These are phyloP conservation scores for Paramyrothecium roridum DNA, from an alignment of 2,329 filamentous ascomycete species.

Conservation along the genomic window DNA sequence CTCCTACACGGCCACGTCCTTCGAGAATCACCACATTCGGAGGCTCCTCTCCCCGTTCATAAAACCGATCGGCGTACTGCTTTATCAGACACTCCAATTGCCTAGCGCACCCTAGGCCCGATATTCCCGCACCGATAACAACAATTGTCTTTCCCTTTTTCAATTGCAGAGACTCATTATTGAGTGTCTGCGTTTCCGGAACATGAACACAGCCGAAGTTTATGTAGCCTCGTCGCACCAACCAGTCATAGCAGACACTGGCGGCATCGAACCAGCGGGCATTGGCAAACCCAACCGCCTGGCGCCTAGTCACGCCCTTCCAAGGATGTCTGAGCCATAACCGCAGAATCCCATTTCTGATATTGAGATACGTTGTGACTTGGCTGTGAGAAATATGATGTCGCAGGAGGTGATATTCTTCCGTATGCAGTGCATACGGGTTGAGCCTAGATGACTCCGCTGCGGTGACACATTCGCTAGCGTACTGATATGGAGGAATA, in stretches of 20 bases:
- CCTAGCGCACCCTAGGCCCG: conserved; percentile 86
- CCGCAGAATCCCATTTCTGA: conserved; percentile 88
- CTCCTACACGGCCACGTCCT: conserved; percentile 82
- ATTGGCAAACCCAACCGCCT: conserved; percentile 89
- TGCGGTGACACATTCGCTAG: conserved; percentile 84
- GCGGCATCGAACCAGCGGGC: conserved; percentile 85
- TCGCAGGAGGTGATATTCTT: conserved; percentile 78
- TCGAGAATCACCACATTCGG: conserved; percentile 81
- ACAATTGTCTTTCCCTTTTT: conserved; percentile 69
- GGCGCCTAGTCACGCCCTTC: conserved; percentile 74
- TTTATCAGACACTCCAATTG: conserved; percentile 84
- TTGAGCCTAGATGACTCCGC: conserved; percentile 87
- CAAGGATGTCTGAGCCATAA: conserved; percentile 87
- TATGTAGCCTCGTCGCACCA: conserved; percentile 87
- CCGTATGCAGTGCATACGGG: conserved; percentile 80
- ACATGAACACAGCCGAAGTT: conserved; percentile 90
- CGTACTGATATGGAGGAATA: conserved; percentile 73
- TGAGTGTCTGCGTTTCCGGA: conserved; percentile 20
- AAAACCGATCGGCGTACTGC: conserved; percentile 71
- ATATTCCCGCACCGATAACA: conserved; percentile 90
- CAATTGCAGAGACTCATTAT: conserved; percentile 35
- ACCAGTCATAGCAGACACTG: conserved; percentile 87
- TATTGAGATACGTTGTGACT: conserved; percentile 93
- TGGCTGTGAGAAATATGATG: conserved; percentile 82
- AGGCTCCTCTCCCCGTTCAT: conserved; percentile 60